Percentiles rank a stretch among this genome's conserved stretches.
These are phyloP conservation scores for Boletus vermiculosoides DNA, from an alignment of 768 basidiomycete species.

Conservation along the genomic window DNA sequence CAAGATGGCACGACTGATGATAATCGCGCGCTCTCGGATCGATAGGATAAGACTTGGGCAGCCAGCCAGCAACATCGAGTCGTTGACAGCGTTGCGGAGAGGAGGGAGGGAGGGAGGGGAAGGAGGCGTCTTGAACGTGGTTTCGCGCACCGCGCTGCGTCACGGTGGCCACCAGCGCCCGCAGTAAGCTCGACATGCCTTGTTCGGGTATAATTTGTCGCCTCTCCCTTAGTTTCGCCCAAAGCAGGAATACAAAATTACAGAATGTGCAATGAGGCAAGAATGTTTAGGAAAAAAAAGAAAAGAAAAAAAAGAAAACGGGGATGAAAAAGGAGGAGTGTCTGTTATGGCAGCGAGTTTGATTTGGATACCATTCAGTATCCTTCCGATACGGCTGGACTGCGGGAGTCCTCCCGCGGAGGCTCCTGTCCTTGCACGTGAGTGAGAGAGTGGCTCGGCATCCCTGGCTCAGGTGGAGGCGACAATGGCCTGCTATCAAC, in stretches of 20 bases:
- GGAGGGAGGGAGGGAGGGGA: background rate
- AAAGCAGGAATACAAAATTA: slow-evolving; percentile 34
- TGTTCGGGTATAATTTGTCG: slow-evolving; percentile 15
- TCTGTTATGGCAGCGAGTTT: slow-evolving; percentile 24
- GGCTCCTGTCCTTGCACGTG: slow-evolving; percentile 60
- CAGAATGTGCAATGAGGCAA: slow-evolving; percentile 32
- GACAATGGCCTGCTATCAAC: slow-evolving; percentile 55
- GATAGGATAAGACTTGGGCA: slow-evolving; percentile 26
- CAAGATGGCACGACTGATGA: slow-evolving; percentile 37
- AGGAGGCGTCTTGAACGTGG: slow-evolving; percentile 22
- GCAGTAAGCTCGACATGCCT: slow-evolving; percentile 22
- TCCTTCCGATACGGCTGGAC: slow-evolving; percentile 32
- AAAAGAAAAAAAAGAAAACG: slow-evolving; percentile 13
- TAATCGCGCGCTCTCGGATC: slow-evolving; percentile 36
- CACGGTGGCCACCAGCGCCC: slow-evolving; percentile 27
- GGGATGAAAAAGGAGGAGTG: slow-evolving; percentile 37
- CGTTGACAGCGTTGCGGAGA: slow-evolving; percentile 30
- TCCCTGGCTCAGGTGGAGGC: slow-evolving; percentile 58
- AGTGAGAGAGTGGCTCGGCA: slow-evolving; percentile 47
- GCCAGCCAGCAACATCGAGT: slow-evolving; percentile 41
- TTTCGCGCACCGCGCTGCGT: slow-evolving; percentile 34
- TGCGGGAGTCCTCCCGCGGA: slow-evolving; percentile 61
- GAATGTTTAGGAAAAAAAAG: slow-evolving; percentile 28
- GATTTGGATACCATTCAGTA: slow-evolving; percentile 27
- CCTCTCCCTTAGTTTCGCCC: slow-evolving; percentile 28